These are phyloP conservation scores for Rosa chinensis DNA, from an alignment of 306 rosid genomes.

Conservation along the genomic window DNA sequence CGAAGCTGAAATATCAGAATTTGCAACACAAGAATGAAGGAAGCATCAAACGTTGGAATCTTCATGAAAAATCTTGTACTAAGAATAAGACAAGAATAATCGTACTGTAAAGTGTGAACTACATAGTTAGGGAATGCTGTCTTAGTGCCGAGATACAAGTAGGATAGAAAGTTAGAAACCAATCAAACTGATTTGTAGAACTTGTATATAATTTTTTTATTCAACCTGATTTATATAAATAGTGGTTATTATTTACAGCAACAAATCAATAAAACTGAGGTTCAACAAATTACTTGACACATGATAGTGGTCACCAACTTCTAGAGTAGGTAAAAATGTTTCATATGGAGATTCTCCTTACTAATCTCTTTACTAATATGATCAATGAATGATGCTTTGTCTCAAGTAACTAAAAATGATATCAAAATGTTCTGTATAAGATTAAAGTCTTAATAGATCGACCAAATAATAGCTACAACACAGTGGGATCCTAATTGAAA, in stretches of 20 bases:
- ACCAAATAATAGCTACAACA: slow-evolving; percentile 2
- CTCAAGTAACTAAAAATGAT: neutral
- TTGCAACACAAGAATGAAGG: neutral
- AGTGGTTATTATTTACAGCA: too few relatives aligned
- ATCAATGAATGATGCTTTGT: too few relatives aligned
- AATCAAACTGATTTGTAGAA: neutral
- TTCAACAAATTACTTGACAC: too few relatives aligned
- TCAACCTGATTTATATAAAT: too few relatives aligned
- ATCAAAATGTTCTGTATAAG: neutral
- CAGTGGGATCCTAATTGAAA: too few relatives aligned
- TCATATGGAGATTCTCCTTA: too few relatives aligned
- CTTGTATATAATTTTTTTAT: too few relatives aligned
- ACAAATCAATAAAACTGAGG: too few relatives aligned
- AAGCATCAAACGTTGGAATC: neutral
- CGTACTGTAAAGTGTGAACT: neutral
- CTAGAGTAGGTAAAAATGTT: too few relatives aligned
- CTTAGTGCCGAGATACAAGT: neutral
- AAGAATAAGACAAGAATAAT: neutral
- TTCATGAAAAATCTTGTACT: neutral
- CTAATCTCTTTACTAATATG: too few relatives aligned
- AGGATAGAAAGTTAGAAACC: neutral
- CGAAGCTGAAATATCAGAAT: slow-evolving; percentile 34
- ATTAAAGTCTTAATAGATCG: neutral
- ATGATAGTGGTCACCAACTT: too few relatives aligned
- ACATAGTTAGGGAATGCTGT: neutral